phyloP scores from a whole-genome alignment of 805 yeast species.

The Ogataea philodendri region DNA sequence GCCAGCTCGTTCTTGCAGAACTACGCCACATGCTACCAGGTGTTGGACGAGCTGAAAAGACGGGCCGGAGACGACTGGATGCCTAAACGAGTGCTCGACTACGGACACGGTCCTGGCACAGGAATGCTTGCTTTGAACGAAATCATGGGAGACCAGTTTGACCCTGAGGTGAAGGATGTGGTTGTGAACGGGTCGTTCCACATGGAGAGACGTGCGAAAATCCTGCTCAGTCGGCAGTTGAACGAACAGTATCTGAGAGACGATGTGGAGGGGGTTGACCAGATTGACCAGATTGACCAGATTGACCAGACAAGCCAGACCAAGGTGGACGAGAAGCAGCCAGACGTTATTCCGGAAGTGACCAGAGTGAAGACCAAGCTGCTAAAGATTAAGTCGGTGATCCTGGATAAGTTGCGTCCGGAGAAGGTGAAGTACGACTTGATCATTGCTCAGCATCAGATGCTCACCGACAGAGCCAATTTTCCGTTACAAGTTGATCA shows the following conservation, averaged over 20 bases:
- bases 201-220: slow-evolving; percentile 80
- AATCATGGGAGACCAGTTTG: slow-evolving; percentile 63
- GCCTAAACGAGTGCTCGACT: slow-evolving; percentile 70
- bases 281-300: no score
- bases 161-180: slow-evolving; percentile 64
- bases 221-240: slow-evolving; percentile 67
- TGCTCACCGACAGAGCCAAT: slow-evolving; percentile 54
- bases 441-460: slow-evolving; percentile 78
- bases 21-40: slow-evolving; percentile 67
- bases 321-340: no score
- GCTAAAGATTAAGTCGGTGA: slow-evolving; percentile 52
- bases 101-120: slow-evolving; percentile 89
- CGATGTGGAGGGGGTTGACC: not conserved
- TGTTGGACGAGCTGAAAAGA: slow-evolving; percentile 60
- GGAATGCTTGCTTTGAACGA: slow-evolving; percentile 89
- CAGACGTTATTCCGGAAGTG: no score
- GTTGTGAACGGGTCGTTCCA: slow-evolving; percentile 65
- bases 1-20: slow-evolving; percentile 80
- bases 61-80: slow-evolving; percentile 54
- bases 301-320: no score
- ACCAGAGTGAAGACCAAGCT: slow-evolving; percentile 57
- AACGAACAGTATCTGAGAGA: slow-evolving; percentile 41
- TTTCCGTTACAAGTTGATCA: slow-evolving; percentile 76
- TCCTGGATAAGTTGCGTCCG: slow-evolving; percentile 53
- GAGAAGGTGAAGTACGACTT: slow-evolving; percentile 63